Base-by-base conservation (phyloP, 208 protist genomes). In the Entamoeba moshkovskii region DNA sequence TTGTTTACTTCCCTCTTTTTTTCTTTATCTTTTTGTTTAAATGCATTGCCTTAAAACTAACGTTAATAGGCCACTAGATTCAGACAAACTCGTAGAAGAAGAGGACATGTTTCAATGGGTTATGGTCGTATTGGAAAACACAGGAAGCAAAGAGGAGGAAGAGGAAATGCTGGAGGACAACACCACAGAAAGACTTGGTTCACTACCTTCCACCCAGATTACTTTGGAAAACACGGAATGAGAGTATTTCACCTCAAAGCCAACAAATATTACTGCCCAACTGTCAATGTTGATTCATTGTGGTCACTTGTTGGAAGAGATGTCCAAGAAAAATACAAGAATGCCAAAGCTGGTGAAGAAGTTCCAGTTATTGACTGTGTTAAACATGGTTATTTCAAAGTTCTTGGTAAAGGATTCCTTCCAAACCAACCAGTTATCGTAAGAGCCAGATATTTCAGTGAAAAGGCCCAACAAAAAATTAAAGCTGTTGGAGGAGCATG, bases 171-270 rank as follows among this genome's bases (percentile, higher is more conserved):
- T 96, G 99, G 99, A 98, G 99, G 99, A 96, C 96, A 98, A 96
- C 98, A 99, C 97, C 98, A 99, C 96, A 98, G 99, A 97, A 97
- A 99, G 94, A 99, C 99, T 96, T 98, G 98, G 97, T 98, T 99
- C 95, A 98, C 99, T 96, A 99, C 99, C 97, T 99, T 99, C 97
- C 99, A 99, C 96, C 99, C 99, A 94, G 99, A 98, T 94, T 99
- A 99, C 97, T 99, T 99, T 96, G 99, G 99, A 96, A 99, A 99
- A 98, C 97, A 99, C 52, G 99, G 99, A 97, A 99, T 99, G 98
- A 96, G 99, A 94, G 97, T 99, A 97, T 98, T 98, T 95, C 98
- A 99, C 97, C 96, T 97, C 96, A 98, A 97, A 95, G 97, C 98
- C 94, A 97, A 98, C 96, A 52, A 97, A 49, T 95, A 98, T 95